These are phyloP conservation scores for Jamesozyma hellenica DNA, from an alignment of 805 yeast genomes.

Conservation along the genomic window DNA sequence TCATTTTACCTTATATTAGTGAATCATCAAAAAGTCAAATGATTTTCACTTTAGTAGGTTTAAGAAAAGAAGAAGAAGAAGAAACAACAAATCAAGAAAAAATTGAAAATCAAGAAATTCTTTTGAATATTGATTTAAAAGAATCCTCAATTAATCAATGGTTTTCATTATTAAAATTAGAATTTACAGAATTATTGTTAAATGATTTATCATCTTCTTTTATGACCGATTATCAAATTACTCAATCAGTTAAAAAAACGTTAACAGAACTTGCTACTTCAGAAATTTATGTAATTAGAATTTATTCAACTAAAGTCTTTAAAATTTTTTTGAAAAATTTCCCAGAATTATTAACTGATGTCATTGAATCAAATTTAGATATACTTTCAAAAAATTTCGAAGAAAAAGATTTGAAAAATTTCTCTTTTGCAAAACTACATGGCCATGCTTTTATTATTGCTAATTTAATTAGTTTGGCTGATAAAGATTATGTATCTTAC, in stretches of 20 bases:
- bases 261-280: constrained; percentile 32
- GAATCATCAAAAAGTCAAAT: constrained; percentile 29
- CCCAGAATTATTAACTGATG: constrained; percentile 31
- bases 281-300: constrained; percentile 34
- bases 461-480: constrained; percentile 27
- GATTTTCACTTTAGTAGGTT: constrained; percentile 18
- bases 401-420: constrained; percentile 14
- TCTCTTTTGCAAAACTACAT: constrained; percentile 29
- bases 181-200: constrained; percentile 14
- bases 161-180: constrained; percentile 17
- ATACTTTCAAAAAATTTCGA: constrained; percentile 30
- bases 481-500: constrained; percentile 36
- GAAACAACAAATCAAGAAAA: background rate
- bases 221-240: constrained; percentile 18
- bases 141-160: constrained; percentile 9
- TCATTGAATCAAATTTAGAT: constrained; percentile 28
- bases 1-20: constrained; percentile 20
- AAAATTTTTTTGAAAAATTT: constrained; percentile 26
- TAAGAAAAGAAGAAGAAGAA: background rate
- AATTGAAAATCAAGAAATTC: background rate
- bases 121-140: constrained; percentile 2
- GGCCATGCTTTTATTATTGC: constrained; percentile 34
- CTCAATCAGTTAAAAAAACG: constrained; percentile 26
- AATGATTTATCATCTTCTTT: constrained; percentile 24
- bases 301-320: constrained; percentile 32